A percentile compares a stretch with the other conserved stretches of the same genome.
phyloP scores from a whole-genome alignment of 345 rosid species.

The Populus alba region DNA sequence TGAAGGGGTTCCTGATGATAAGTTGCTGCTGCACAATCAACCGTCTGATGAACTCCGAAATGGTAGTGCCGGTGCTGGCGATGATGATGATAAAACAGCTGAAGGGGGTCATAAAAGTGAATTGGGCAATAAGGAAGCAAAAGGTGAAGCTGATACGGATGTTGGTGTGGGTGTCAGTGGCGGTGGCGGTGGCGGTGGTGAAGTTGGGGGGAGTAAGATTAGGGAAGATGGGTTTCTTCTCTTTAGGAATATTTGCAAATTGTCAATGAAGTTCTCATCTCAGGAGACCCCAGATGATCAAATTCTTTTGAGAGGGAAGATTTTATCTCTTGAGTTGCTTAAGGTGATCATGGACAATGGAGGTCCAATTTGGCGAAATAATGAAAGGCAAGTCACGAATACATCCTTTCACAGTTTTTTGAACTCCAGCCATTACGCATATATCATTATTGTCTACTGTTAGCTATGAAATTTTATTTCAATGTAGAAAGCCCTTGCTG shows the following conservation, averaged over 20 bases:
- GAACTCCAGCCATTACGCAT: not conserved
- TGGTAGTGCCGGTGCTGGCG: constrained; percentile 21
- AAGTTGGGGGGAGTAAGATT: constrained; percentile 48
- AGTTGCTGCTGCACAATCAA: constrained; percentile 30
- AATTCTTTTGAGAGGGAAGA: constrained; percentile 86
- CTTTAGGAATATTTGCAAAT: constrained; percentile 79
- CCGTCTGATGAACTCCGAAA: constrained; percentile 36
- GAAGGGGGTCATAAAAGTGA: constrained; percentile 28
- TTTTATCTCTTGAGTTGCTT: constrained; percentile 74
- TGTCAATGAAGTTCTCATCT: constrained; percentile 91
- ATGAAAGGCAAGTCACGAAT: constrained; percentile 65
- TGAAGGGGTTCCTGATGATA: constrained; percentile 55
- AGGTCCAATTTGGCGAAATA: constrained; percentile 68
- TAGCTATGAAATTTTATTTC: not conserved
- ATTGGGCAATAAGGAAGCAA: constrained; percentile 25
- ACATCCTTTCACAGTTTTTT: not conserved
- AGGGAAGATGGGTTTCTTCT: constrained; percentile 84
- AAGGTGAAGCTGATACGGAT: constrained; percentile 31
- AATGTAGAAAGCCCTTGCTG: not conserved
- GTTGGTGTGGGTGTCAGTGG: constrained; percentile 5
- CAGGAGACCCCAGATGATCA: constrained; percentile 92
- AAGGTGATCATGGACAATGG: constrained; percentile 71
- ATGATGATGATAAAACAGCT: not conserved
- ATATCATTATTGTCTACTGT: not conserved
- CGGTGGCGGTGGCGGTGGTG: not conserved